phyloP scores from a whole-genome alignment of 23 red algal genomes.

The Agarophyton chilense region DNA sequence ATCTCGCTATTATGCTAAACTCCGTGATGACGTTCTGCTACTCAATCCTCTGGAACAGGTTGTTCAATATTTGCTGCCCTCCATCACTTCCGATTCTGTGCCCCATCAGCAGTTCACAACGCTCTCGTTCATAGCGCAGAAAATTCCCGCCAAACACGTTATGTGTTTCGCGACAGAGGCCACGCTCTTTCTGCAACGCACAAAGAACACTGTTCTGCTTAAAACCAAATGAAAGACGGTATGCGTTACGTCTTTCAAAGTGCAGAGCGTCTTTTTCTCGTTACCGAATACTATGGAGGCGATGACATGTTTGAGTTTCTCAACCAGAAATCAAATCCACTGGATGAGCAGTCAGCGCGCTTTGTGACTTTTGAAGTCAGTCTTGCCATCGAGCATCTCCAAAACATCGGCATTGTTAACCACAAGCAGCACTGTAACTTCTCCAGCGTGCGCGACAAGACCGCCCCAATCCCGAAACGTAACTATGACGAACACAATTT shows the following conservation, averaged over 20 bases:
- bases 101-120: no score
- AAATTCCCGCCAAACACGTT: not conserved
- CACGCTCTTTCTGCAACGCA: not conserved
- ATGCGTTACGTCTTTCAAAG: conserved; percentile 92
- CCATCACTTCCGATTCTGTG: no score
- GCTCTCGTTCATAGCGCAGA: no score
- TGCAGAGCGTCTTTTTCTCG: conserved; percentile 75
- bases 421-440: conserved; percentile 53
- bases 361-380: conserved; percentile 75
- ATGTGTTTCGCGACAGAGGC: not conserved
- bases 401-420: conserved; percentile 79
- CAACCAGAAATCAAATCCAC: conserved; percentile 10
- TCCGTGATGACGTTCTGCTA: conserved; percentile 24
- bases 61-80: not conserved
- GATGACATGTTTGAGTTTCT: conserved; percentile 88
- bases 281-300: conserved; percentile 85
- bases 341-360: no score
- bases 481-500: conserved; percentile 47
- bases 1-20: not conserved
- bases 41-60: conserved; percentile 9
- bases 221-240: not conserved
- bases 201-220: not conserved
- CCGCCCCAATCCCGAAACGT: conserved; percentile 23
- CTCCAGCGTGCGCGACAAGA: conserved; percentile 43
- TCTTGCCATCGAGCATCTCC: conserved; percentile 91